phyloP scores from a whole-genome alignment of 1,284 basidiomycete genomes.

The Xerocomus nothofagi region DNA sequence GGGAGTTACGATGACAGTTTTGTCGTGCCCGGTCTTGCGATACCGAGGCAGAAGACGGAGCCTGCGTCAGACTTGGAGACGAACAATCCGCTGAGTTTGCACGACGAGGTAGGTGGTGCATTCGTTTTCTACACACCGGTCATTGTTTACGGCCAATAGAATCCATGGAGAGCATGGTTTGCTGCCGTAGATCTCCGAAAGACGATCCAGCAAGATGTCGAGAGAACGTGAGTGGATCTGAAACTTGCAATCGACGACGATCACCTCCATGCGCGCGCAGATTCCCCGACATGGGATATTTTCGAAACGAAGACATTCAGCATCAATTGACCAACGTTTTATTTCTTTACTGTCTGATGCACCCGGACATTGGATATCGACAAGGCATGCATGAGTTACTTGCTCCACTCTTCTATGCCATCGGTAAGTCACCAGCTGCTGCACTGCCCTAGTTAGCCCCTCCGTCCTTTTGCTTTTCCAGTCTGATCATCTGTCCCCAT shows the following conservation, averaged over 20 bases:
- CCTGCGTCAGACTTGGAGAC: constrained; percentile 53
- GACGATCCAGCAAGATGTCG: constrained; percentile 88
- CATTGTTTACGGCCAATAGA: constrained; percentile 44
- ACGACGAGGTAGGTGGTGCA: constrained; percentile 61
- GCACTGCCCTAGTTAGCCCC: constrained; percentile 3
- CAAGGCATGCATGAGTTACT: constrained; percentile 97
- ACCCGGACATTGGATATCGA: constrained; percentile 83
- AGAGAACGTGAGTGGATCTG: constrained; percentile 69
- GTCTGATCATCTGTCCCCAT: constrained; percentile 16
- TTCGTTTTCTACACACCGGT: not conserved
- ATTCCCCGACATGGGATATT: constrained; percentile 90
- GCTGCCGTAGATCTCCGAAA: constrained; percentile 81
- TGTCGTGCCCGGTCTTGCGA: constrained; percentile 49
- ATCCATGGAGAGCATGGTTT: constrained; percentile 94
- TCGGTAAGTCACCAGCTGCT: constrained; percentile 38
- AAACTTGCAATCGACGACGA: constrained; percentile 2
- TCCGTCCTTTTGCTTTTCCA: constrained; percentile 9
- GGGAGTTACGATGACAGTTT: constrained; percentile 73
- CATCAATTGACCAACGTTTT: constrained; percentile 81
- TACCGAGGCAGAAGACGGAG: constrained; percentile 38
- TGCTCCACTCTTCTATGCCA: constrained; percentile 78
- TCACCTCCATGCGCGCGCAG: constrained; percentile 38
- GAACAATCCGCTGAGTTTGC: constrained; percentile 86
- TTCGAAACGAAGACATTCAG: constrained; percentile 73
- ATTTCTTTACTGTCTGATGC: constrained; percentile 75